Base-by-base conservation (phyloP, 2,329 filamentous ascomycete species). In the Cercospora sp. region DNA sequence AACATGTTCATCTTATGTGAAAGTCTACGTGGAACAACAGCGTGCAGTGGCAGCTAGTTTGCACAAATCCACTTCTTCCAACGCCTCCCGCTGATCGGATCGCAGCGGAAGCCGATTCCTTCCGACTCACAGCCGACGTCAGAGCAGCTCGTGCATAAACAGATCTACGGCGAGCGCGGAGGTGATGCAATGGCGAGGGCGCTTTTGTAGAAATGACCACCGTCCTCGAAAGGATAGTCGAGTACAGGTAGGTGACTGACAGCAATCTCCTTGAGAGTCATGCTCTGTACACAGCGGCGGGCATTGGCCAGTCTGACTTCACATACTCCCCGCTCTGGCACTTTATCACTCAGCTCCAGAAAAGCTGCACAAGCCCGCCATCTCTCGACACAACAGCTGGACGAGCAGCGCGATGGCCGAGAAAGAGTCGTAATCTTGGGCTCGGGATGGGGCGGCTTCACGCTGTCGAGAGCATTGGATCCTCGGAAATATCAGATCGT, bases 391-490 rank as follows among this genome's bases (percentile, higher is more conserved):
- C 67, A 74, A 42, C 64, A 75, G 59, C 72, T 76, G 3, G 73
- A 77, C 60, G 68, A 67, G 2, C 45, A 69, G 20, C 64, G 71
- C 57, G 64, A 73, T 30, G 68, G 68, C 18, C 77, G 82, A 66
- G 87, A 91, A 76, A 82, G 88, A 55, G 84, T 91, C 12, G 86
- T 91, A 2, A 89, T 95, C 36, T 83, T 96, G 1, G 92, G 92
- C 16, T 93, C 90, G 3, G 82, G 82, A 18, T 84, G 82, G 81
- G 81, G 79, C 66, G 87, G 93, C 26, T 97, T 94, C 76, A 90
- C 88, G 13, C 84, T 96, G 45, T 91, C 92, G 5, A 86, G 91
- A 23, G 86, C 86, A 5, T 85, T 97, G 36, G 89, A 92, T 58
- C 84, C 88, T 1, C 85, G 85, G 16, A 90, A 89, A 72, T 92